Conservation (phyloP, 768 basidiomycete species). For the Tulasnella sp. region DNA sequence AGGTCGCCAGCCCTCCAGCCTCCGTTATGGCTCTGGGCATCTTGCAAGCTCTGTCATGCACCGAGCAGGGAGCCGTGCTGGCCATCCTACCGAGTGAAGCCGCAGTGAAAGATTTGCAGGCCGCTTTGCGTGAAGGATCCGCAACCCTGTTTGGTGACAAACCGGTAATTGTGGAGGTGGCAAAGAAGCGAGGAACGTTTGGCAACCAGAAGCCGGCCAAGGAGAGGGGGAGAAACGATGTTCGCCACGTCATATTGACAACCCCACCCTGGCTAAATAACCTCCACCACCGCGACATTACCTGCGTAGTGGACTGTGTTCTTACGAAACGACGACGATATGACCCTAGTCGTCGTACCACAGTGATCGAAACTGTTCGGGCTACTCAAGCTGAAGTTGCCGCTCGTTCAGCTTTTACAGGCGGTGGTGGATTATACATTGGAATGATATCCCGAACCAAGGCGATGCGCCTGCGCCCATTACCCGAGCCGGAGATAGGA, state of each 20-base stretch:
- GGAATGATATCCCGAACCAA: conserved; percentile 65
- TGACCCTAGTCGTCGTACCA: conserved; percentile 82
- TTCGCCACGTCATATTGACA: conserved; percentile 81
- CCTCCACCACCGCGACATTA: conserved; percentile 89
- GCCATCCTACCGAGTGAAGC: conserved; percentile 94
- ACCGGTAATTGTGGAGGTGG: not conserved
- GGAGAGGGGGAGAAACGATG: conserved; percentile 30
- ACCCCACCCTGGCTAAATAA: conserved; percentile 97
- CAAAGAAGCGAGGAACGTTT: not conserved
- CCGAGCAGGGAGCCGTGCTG: conserved; percentile 77
- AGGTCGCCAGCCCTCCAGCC: conserved; percentile 68
- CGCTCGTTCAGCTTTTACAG: conserved; percentile 86
- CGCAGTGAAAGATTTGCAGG: conserved; percentile 70
- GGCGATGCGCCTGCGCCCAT: conserved; percentile 34
- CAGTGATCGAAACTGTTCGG: conserved; percentile 84
- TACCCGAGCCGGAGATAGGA: not conserved
- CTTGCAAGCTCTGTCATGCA: conserved; percentile 61
- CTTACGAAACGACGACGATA: conserved; percentile 81
- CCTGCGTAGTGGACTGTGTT: conserved; percentile 86
- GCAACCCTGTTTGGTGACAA: not conserved
- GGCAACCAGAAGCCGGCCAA: not conserved
- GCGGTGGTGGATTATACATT: conserved; percentile 84
- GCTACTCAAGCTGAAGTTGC: conserved; percentile 88
- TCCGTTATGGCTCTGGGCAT: conserved; percentile 76
- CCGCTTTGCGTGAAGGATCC: conserved; percentile 42